phyloP scores from a whole-genome alignment of 2,329 filamentous ascomycete species.

The Hypoxylon sp. region DNA sequence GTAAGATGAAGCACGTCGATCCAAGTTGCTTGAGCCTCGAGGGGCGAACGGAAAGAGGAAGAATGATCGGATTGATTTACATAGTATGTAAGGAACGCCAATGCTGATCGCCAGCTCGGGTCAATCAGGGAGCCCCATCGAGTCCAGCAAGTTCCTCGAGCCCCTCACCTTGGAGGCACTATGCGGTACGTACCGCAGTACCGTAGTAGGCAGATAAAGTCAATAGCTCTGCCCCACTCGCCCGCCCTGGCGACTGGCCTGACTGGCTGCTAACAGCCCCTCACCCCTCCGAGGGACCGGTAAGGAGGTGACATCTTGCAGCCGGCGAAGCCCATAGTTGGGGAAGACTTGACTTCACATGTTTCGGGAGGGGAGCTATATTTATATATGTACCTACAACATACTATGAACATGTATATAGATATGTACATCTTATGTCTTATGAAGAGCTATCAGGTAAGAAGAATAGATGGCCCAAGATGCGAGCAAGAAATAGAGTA shows the following conservation, averaged over 20 bases:
- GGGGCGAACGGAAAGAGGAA: background rate
- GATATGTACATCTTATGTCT: too few species aligned
- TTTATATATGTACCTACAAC: conserved; percentile 7
- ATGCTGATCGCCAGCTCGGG: background rate
- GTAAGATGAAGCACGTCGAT: background rate
- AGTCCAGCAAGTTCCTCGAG: too few species aligned
- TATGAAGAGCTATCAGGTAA: too few species aligned
- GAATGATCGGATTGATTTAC: background rate
- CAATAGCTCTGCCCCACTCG: background rate
- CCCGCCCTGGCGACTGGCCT: too few species aligned
- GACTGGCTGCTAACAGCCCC: conserved; percentile 32
- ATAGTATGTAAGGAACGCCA: background rate
- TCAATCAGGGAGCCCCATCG: background rate
- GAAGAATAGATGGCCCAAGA: too few species aligned
- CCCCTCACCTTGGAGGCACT: too few species aligned
- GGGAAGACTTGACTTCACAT: conserved; percentile 6
- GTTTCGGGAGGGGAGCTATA: conserved; percentile 1
- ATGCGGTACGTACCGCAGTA: too few species aligned
- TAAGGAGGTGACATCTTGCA: conserved; percentile 28
- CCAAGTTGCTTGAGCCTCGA: background rate
- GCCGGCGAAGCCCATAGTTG: conserved; percentile 26
- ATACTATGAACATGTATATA: too few species aligned
- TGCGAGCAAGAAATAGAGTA: too few species aligned
- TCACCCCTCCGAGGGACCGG: conserved; percentile 23
- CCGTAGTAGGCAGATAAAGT: too few species aligned